Evolutionary conservation across 805 yeast species (phyloP), one percentile per base, ranked within the genome.

Genomic region (Kazachstania psychrophila): DNA sequence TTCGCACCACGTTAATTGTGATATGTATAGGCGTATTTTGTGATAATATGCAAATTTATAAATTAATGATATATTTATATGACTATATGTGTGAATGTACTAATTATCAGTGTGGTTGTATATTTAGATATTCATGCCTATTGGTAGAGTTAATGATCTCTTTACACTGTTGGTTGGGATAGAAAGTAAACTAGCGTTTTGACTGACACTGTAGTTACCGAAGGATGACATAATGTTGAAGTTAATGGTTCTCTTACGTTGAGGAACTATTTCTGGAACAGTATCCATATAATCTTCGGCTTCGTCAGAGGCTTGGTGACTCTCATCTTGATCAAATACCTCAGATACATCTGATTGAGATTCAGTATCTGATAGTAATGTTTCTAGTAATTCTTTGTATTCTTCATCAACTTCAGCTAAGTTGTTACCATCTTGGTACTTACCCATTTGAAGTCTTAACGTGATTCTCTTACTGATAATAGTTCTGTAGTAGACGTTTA

Each of bases 101-200:
- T n/a, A n/a, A n/a, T n/a, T n/a, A n/a, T n/a, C n/a, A n/a, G n/a
- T n/a, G n/a, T n/a, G n/a, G n/a, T n/a, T n/a, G 8, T 15, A 10
- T 23, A 5, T n/a, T 34, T 42, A 55, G 5, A 56, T 45, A 22
- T 45, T 52, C 23, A 56, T 40, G n/a, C 58, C 54, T 9, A 54
- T 44, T 5, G 62, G 62, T 13, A 56, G 36, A 3, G 61, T 57
- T 23, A 56, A 40, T 1, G 60, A 52, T 35, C 62, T 47, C 23
- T 39, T 48, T 3, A 57, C 52, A 7, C 43, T 31, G 8, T 34
- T 30, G 13, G 38, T 28, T 3, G 48, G 41, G 6, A 52, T 33
- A 2, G 54, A 47, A n/a, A 52, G 28, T 14, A 46, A 25, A 37
- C 54, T 51, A 13, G 39, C 31, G 23, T 37, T 38, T 10, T 30